These are phyloP conservation scores for Hortaea werneckii DNA, from an alignment of 2,329 filamentous ascomycete species.

Conservation along the genomic window DNA sequence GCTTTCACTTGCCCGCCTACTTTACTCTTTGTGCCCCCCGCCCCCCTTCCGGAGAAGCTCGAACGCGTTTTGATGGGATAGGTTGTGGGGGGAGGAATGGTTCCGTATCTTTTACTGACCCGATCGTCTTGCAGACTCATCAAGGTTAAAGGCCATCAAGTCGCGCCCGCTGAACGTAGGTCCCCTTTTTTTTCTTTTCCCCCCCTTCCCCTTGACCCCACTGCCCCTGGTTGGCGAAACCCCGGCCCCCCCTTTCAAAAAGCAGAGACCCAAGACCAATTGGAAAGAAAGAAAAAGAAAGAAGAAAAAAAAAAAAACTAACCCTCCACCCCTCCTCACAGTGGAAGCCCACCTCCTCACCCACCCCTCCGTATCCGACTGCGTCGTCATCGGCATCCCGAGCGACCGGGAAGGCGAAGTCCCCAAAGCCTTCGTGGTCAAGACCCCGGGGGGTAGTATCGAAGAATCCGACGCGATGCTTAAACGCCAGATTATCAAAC, in stretches of 20 bases:
- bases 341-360: conserved; percentile 68
- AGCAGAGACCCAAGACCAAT: too few species aligned
- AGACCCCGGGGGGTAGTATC: conserved; percentile 33
- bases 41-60: too few species aligned
- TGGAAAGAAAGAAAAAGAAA: too few species aligned
- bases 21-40: too few species aligned
- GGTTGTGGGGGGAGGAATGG: too few species aligned
- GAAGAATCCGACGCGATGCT: conserved; percentile 42
- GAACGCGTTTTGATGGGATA: too few species aligned
- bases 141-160: conserved; percentile 59
- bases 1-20: too few species aligned
- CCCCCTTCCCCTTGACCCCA: too few species aligned
- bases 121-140: conserved; percentile 15
- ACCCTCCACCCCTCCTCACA: conserved; percentile 12
- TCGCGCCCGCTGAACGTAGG: conserved; percentile 52
- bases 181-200: too few species aligned
- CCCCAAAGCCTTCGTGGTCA: conserved; percentile 55
- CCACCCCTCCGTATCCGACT: conserved; percentile 66
- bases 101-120: not conserved
- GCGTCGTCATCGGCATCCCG: conserved; percentile 65
- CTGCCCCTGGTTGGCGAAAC: too few species aligned
- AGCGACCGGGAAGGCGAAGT: conserved; percentile 52
- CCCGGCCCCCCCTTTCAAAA: too few species aligned
- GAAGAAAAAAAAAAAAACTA: not conserved
- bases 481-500: conserved; percentile 43